Conservation (phyloP, 176 grass and related monocot genomes). For the Juncus effusus region DNA sequence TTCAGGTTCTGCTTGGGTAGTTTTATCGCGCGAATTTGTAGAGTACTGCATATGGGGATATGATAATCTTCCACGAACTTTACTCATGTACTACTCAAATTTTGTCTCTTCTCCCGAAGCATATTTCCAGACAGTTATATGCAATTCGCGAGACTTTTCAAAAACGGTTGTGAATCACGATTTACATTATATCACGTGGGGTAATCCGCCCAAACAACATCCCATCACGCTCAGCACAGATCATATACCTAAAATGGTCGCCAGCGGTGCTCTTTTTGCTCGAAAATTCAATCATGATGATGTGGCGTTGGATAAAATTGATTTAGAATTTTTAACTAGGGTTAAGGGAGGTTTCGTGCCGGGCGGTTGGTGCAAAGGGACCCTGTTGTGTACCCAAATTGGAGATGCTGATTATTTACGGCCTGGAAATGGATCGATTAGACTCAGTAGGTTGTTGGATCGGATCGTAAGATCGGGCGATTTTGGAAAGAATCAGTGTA, state of each 20-base stretch:
- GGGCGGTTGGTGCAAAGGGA: constrained; percentile 22
- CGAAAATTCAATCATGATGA: constrained; percentile 27
- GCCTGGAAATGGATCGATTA: constrained; percentile 20
- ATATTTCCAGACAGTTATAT: constrained; percentile 49
- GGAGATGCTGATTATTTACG: neutral
- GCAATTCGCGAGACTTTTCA: constrained; percentile 48
- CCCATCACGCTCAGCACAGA: constrained; percentile 47
- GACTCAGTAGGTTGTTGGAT: constrained; percentile 7
- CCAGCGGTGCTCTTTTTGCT: constrained; percentile 21
- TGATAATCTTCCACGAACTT: constrained; percentile 29
- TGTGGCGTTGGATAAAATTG: constrained; percentile 10
- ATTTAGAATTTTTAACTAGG: constrained; percentile 18
- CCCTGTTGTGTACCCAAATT: constrained; percentile 4
- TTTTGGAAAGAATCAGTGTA: constrained; percentile 23
- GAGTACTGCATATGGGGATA: constrained; percentile 27
- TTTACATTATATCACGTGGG: constrained; percentile 50
- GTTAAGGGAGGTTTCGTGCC: constrained; percentile 12
- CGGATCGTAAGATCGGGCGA: neutral
- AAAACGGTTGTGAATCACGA: constrained; percentile 31
- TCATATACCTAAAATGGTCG: constrained; percentile 7
- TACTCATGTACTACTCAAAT: constrained; percentile 38
- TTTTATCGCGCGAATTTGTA: constrained; percentile 19
- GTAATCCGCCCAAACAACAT: constrained; percentile 91
- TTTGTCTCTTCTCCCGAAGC: constrained; percentile 30
- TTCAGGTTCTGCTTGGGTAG: constrained; percentile 26